Percentiles rank a stretch among this genome's conserved stretches.
phyloP scores from a whole-genome alignment of 1,139 yeast species.

The Pichia sp. region DNA sequence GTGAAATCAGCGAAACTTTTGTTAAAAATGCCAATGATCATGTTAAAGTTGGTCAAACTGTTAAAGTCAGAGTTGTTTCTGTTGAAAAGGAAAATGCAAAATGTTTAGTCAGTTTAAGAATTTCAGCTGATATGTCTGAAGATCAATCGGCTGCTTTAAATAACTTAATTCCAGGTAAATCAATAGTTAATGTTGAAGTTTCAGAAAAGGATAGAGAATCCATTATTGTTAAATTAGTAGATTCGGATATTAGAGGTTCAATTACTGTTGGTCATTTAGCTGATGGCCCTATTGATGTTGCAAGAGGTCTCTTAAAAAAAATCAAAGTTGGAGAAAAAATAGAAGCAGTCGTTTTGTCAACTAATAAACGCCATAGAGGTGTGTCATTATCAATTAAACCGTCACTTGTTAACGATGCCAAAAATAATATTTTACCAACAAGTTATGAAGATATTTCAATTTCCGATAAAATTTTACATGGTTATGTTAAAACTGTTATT shows the following conservation, averaged over 20 bases:
- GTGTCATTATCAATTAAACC: constrained; percentile 60
- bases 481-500: constrained; percentile 74
- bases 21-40: constrained; percentile 73
- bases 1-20: constrained; percentile 85
- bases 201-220: constrained; percentile 73
- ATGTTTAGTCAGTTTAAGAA: constrained; percentile 67
- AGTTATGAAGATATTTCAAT: constrained; percentile 51
- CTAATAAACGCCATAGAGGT: constrained; percentile 53
- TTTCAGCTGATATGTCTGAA: constrained; percentile 47
- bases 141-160: constrained; percentile 45
- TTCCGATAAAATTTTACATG: constrained; percentile 49
- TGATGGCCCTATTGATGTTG: constrained; percentile 69
- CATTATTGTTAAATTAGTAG: constrained; percentile 57
- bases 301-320: constrained; percentile 55
- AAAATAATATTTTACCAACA: constrained; percentile 47
- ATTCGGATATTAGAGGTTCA: constrained; percentile 59
- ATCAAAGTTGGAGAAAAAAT: constrained; percentile 54
- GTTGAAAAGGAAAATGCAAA: constrained; percentile 51
- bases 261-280: constrained; percentile 68
- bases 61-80: constrained; percentile 57
- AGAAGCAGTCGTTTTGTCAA: constrained; percentile 60
- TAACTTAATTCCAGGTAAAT: constrained; percentile 51
- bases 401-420: constrained; percentile 62
- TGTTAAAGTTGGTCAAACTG: constrained; percentile 79
- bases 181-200: constrained; percentile 55